Base-by-base conservation (phyloP, 2,329 filamentous ascomycete genomes). In the Diaporthe humulicola region DNA sequence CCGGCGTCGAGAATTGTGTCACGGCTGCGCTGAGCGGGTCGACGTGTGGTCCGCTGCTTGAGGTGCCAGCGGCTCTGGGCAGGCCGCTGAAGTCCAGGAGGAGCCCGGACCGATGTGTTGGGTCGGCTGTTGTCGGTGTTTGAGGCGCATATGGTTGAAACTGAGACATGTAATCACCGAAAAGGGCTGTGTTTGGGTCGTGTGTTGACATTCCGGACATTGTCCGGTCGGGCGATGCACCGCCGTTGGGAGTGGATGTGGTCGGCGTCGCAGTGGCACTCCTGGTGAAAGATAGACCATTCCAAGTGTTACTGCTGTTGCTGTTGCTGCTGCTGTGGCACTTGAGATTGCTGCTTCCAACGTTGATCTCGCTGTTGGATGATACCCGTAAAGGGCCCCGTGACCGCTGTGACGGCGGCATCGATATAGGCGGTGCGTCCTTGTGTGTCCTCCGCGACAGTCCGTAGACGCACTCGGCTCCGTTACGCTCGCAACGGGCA, bases 391-490 rank as follows among this genome's bases (percentile, higher is more conserved):
- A 50, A n/a, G 54, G 42, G 2, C 54, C 69, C 7, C 69, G 30
- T 14, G 69, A 33, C 17, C 69, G 54, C 69, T 71, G 69, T 1
- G 69, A 71, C 15, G 40, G 54, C 69, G 69, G 69, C 69, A 60
- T 71, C 0, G 54, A 60, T 48, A 71, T 71, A 30, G 69, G 69
- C 33, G 69, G 69, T 0, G 69, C 69, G 30, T 71, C 69, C n/a
- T 71, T 71, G 56, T 71, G 70, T 12, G 56, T 71, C 22, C 70
- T 36, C 15, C 70, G 54, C 19, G 70, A 71, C 15, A 71, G 33
- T 7, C 70, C 70, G 25, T 71, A 71, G 30, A 71, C 12, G 57
- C 70, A 71, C n/a, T 52, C 56, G 45, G n/a, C 58, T 4, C 70
- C 70, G 42, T 71, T 61, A 1, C 60, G 48, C 9, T 45, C 48